Evolutionary conservation across 257 asterid genomes (phyloP).

Genomic region (Forsythia suspensa): DNA sequence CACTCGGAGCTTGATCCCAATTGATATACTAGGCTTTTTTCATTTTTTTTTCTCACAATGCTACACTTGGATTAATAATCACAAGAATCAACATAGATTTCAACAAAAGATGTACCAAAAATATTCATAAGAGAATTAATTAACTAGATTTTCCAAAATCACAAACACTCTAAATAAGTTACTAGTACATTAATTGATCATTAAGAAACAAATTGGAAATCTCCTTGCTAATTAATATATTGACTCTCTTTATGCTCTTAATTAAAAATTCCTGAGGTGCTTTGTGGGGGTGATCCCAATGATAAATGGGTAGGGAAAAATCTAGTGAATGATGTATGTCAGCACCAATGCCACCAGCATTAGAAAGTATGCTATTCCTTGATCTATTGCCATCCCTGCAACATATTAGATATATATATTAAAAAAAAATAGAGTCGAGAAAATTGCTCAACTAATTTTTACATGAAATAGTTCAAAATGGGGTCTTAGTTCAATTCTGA

Average conservation of each 20-base stretch:
- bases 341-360: conserved; percentile 10
- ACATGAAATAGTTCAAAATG: neutral
- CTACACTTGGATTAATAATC: neutral
- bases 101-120: neutral
- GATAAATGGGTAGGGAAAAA: neutral
- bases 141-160: no score
- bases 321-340: conserved; percentile 13
- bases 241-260: no score
- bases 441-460: neutral
- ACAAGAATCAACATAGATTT: neutral
- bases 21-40: no score
- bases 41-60: no score
- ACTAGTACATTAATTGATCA: no score
- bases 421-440: neutral
- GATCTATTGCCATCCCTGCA: conserved; percentile 16
- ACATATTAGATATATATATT: neutral
- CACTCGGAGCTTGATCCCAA: no score
- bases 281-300: neutral
- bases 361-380: conserved; percentile 17
- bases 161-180: no score
- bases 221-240: neutral
- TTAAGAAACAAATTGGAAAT: no score
- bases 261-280: no score
- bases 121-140: neutral
- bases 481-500: no score